Conservation (phyloP, 2,329 filamentous ascomycete species). For the Diaporthe amygdali region DNA sequence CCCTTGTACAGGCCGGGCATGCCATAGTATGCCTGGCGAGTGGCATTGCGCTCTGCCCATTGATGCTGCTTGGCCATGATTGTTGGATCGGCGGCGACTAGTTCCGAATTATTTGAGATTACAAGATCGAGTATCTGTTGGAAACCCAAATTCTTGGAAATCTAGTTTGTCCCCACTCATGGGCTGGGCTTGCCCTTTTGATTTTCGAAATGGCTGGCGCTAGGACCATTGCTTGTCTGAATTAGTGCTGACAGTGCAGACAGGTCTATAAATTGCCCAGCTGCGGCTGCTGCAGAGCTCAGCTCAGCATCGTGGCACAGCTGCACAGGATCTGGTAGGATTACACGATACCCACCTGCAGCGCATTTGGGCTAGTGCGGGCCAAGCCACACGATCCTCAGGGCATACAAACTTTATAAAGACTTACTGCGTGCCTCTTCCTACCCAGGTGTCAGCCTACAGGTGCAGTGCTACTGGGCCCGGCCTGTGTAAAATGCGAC, state of each 20-base stretch:
- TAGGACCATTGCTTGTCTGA: not conserved
- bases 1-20: not conserved
- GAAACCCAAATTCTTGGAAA: not conserved
- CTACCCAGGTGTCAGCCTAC: too few species aligned
- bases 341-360: not conserved
- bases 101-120: too few species aligned
- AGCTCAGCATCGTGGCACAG: not conserved
- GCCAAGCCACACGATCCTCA: not conserved
- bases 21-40: not conserved
- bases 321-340: not conserved
- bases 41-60: not conserved
- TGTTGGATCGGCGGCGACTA: not conserved
- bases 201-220: too few species aligned
- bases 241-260: not conserved
- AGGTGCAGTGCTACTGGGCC: too few species aligned
- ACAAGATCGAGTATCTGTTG: not conserved
- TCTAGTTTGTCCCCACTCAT: not conserved
- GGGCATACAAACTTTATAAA: not conserved
- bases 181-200: not conserved
- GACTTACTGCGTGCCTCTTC: too few species aligned
- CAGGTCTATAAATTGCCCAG: too few species aligned
- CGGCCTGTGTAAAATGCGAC: too few species aligned
- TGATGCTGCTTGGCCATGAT: not conserved
- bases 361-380: not conserved
- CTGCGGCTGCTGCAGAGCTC: too few species aligned